Evolutionary conservation across 1,284 basidiomycete genomes (phyloP).

Genomic region (Ganoderma boninense): DNA sequence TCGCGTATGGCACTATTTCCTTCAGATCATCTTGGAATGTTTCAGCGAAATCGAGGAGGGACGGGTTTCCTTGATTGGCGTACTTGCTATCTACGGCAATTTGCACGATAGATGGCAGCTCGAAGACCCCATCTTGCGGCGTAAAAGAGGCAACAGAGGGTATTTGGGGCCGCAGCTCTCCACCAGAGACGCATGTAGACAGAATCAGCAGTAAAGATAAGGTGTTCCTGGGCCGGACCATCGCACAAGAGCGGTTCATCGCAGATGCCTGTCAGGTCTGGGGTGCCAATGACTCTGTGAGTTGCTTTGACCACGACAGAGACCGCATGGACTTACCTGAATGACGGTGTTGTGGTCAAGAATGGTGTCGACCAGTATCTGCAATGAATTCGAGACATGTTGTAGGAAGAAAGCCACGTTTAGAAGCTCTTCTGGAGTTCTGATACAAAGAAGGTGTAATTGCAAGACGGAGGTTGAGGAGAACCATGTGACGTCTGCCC

Average conservation of each 20-base stretch:
- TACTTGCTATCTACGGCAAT: constrained; percentile 36
- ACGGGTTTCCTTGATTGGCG: constrained; percentile 33
- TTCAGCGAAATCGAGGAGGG: constrained; percentile 41
- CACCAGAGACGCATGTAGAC: constrained; percentile 10
- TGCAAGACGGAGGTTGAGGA: not conserved
- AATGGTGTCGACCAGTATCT: not conserved
- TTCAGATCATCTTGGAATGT: constrained; percentile 45
- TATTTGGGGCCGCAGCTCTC: constrained; percentile 33
- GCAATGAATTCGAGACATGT: not conserved
- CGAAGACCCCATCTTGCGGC: constrained; percentile 26
- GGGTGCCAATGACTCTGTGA: not conserved
- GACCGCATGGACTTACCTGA: not conserved
- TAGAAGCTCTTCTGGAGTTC: not conserved
- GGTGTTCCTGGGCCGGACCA: not conserved
- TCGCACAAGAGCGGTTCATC: not conserved
- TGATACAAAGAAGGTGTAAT: not conserved
- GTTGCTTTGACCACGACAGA: not conserved
- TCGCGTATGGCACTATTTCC: constrained; percentile 30
- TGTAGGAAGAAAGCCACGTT: not conserved
- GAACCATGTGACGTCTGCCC: not conserved
- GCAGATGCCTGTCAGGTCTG: not conserved
- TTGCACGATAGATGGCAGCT: constrained; percentile 28
- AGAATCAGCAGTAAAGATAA: constrained; percentile 9
- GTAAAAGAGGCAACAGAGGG: constrained; percentile 37
- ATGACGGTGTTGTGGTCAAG: not conserved